Base-by-base conservation (phyloP, 192 early-diverging fungal genomes). In the Backusella parvicylindrica region DNA sequence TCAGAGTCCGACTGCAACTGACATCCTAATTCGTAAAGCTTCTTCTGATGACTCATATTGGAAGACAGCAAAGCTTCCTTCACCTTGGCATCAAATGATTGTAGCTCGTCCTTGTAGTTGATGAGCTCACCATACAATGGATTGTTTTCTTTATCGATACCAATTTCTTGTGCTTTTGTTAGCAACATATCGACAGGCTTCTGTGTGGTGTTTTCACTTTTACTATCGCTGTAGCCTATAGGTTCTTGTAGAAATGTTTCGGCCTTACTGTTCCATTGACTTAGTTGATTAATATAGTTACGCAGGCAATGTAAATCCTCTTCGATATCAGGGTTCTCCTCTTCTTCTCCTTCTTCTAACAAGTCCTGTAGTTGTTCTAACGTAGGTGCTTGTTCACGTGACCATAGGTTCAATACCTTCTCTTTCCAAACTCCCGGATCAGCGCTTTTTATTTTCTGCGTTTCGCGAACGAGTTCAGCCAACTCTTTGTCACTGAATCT, bases 401-500 rank as follows among this genome's bases (percentile, higher is more conserved):
- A 70, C 77, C 83, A 80, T 0, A 53, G 69, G n/a, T 68, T 72
- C 4, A 53, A 49, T 7, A 77, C 68, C 37, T 84, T 83, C 16
- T 76, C 71, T 21, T 21, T 71, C 83, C 40, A 70, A 11, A 47
- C 68, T 13, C 16, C 38, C 4, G 68, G 7, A 15, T 47, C 28
- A 0, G 23, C 28, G 6, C 15, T 16, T 13, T 9, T 70, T 8
- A 70, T 16, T 2, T 8, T 26, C 2, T 18, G 15, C 1, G 53
- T 26, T 28, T 26, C 26, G 31, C 15, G 23, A 0, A 60, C 60
- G 12, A 84, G 68, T 15, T 83, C 68, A 36, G 69, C 50, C 8
- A 87, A 67, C 60, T 84, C 67, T 12, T 76, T 66, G 33, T 85
- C 86, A 1, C 77, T 70, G 37, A 74, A 81, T 68, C 84, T 38